These are phyloP conservation scores for Leccinum fallax DNA, from an alignment of 1,284 basidiomycete species.

Conservation along the genomic window DNA sequence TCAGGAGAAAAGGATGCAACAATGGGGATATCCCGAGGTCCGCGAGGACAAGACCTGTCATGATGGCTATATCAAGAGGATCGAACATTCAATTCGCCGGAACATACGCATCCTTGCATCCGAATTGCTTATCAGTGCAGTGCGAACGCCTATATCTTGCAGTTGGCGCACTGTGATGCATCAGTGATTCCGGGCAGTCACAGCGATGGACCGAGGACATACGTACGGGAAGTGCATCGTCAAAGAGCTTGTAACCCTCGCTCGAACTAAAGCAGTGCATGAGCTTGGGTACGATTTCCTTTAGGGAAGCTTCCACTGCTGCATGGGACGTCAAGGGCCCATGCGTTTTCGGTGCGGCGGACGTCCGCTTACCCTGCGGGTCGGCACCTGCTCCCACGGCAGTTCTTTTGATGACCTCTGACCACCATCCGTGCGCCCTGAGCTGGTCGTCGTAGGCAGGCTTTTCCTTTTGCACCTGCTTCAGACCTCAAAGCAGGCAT, in stretches of 20 bases:
- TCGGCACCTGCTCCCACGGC: slow-evolving; percentile 73
- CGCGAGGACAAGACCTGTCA: slow-evolving; percentile 51
- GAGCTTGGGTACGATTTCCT: slow-evolving; percentile 55
- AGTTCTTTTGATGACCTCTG: slow-evolving; percentile 68
- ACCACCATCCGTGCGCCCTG: slow-evolving; percentile 67
- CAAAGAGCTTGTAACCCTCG: slow-evolving; percentile 69
- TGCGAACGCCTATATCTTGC: slow-evolving; percentile 47
- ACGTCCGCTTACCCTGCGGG: slow-evolving; percentile 42
- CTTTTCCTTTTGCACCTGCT: slow-evolving; percentile 56
- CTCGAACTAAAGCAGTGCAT: slow-evolving; percentile 66
- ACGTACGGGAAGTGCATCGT: slow-evolving; percentile 65
- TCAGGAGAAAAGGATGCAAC: slow-evolving; percentile 59
- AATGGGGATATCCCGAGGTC: slow-evolving; percentile 56
- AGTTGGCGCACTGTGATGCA: slow-evolving; percentile 48
- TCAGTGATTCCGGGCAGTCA: slow-evolving; percentile 11
- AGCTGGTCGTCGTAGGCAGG: slow-evolving; percentile 49
- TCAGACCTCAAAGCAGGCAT: slow-evolving; percentile 52
- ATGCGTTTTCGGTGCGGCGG: slow-evolving; percentile 25
- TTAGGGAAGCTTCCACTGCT: slow-evolving; percentile 57
- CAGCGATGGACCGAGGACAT: slow-evolving; percentile 30
- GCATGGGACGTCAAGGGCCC: slow-evolving; percentile 14
- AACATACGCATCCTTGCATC: slow-evolving; percentile 67
- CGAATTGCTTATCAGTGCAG: slow-evolving; percentile 69
- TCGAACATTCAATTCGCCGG: slow-evolving; percentile 1
- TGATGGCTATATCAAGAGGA: slow-evolving; percentile 3